These are phyloP conservation scores for Populus davidiana DNA, from an alignment of 345 rosid genomes.

Conservation along the genomic window DNA sequence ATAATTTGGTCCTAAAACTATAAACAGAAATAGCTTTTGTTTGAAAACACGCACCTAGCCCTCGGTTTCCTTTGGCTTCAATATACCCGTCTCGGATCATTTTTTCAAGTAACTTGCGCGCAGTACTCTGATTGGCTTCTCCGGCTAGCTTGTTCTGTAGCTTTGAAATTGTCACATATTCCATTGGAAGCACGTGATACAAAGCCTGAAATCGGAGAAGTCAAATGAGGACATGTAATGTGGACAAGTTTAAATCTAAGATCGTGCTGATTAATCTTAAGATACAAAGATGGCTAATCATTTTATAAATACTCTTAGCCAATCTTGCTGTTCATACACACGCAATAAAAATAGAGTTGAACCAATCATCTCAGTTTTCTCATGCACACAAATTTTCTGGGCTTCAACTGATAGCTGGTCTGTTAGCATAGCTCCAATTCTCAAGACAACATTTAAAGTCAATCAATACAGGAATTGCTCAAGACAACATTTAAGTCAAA, in stretches of 20 bases:
- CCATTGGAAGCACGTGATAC: slow-evolving; percentile 81
- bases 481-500: background rate
- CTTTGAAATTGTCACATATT: slow-evolving; percentile 58
- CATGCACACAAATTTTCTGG: background rate
- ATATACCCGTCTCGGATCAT: slow-evolving; percentile 78
- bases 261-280: no score
- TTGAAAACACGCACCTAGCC: slow-evolving; percentile 59
- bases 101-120: slow-evolving; percentile 63
- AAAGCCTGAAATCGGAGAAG: slow-evolving; percentile 50
- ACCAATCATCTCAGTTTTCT: background rate
- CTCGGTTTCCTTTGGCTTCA: slow-evolving; percentile 66
- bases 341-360: background rate
- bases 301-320: background rate
- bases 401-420: no score
- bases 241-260: no score
- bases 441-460: background rate
- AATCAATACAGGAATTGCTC: slow-evolving; percentile 2
- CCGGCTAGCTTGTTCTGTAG: slow-evolving; percentile 76
- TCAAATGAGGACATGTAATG: slow-evolving; percentile 17
- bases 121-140: slow-evolving; percentile 60
- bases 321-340: background rate
- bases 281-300: no score
- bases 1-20: background rate
- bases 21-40: slow-evolving; percentile 7
- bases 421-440: no score